phyloP scores from a whole-genome alignment of 495 filamentous ascomycete species.

The Tuber magnatum region DNA sequence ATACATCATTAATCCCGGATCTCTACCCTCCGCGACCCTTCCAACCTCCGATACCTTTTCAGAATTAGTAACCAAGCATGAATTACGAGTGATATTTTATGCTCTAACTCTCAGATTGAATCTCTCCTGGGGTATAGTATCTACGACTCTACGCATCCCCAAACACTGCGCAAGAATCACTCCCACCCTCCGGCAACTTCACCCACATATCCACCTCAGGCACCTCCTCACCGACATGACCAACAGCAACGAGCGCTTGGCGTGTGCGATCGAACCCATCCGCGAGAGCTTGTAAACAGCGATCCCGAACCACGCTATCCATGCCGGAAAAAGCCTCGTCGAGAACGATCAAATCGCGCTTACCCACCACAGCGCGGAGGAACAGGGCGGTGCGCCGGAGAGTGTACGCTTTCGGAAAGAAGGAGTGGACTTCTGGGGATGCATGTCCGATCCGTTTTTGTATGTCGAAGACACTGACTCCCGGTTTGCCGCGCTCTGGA shows the following conservation, averaged over 20 bases:
- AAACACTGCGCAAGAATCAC: slow-evolving; percentile 24
- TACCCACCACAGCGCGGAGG: slow-evolving; percentile 71
- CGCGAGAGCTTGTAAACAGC: slow-evolving; percentile 70
- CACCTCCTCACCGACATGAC: slow-evolving; percentile 84
- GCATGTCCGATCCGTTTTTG: slow-evolving; percentile 85
- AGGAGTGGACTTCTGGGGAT: slow-evolving; percentile 84
- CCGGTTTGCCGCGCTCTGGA: slow-evolving; percentile 61
- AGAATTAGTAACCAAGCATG: background rate
- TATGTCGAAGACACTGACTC: slow-evolving; percentile 84
- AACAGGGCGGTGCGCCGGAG: slow-evolving; percentile 71
- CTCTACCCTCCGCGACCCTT: background rate
- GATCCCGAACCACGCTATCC: slow-evolving; percentile 71
- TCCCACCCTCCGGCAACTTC: slow-evolving; percentile 33
- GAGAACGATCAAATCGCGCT: slow-evolving; percentile 79
- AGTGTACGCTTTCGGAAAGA: slow-evolving; percentile 75
- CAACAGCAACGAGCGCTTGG: slow-evolving; percentile 79
- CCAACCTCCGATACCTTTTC: background rate
- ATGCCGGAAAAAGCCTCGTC: slow-evolving; percentile 93
- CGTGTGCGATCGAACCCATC: slow-evolving; percentile 46
- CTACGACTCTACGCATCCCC: slow-evolving; percentile 10
- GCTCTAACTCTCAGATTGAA: background rate
- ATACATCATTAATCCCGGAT: too few relatives aligned
- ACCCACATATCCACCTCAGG: slow-evolving; percentile 75
- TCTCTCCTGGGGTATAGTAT: background rate
- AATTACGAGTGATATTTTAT: background rate